Evolutionary conservation across 177 flowering plant species (phyloP).

Genomic region (Vitis hybrid): DNA sequence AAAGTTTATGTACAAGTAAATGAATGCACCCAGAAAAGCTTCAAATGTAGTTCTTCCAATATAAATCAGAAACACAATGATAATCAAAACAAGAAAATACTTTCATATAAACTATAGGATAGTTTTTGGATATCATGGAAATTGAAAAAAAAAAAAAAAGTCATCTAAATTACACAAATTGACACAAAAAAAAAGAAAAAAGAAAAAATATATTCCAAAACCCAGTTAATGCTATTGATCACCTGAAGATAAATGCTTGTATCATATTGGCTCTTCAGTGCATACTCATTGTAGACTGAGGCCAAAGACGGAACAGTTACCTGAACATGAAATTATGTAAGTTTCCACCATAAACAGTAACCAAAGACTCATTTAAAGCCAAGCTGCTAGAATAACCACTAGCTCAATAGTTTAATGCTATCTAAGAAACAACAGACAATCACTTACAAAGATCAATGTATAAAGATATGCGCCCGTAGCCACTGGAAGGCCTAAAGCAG

Average conservation of each 20-base stretch:
- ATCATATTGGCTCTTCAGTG: constrained; percentile 96
- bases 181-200: not conserved
- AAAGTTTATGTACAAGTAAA: not conserved
- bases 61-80: too few relatives aligned
- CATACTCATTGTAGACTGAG: constrained; percentile 99
- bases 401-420: not conserved
- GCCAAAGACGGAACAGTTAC: constrained; percentile 98
- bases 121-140: too few relatives aligned
- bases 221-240: constrained; percentile 6
- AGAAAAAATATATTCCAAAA: not conserved
- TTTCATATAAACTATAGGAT: too few relatives aligned
- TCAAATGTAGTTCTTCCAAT: too few relatives aligned
- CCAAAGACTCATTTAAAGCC: not conserved
- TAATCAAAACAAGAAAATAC: too few relatives aligned
- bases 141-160: not conserved
- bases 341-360: constrained; percentile 6
- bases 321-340: constrained; percentile 40
- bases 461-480: constrained; percentile 85
- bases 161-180: not conserved
- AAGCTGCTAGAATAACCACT: not conserved
- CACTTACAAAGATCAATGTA: constrained; percentile 91
- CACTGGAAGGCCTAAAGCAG: constrained; percentile 77
- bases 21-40: too few relatives aligned
- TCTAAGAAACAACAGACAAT: constrained; percentile 1
- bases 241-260: constrained; percentile 99